A percentile compares a stretch with the other conserved stretches of the same genome.
These are phyloP conservation scores for Melampsora americana DNA, from an alignment of 1,284 basidiomycete species.

Conservation along the genomic window DNA sequence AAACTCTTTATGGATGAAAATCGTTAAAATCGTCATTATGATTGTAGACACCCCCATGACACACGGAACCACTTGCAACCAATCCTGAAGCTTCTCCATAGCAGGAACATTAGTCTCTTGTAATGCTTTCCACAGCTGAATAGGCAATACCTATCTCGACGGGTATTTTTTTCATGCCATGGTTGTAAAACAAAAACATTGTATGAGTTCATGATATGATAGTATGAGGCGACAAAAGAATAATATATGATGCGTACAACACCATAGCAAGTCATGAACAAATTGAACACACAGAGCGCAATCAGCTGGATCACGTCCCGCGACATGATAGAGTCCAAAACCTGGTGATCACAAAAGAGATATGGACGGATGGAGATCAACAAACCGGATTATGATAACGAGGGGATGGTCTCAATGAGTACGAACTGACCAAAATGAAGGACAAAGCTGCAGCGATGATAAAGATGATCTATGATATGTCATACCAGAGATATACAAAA, in stretches of 20 bases:
- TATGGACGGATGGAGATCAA: not conserved
- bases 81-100: not conserved
- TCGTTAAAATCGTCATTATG: not conserved
- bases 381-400: not conserved
- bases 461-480: not conserved
- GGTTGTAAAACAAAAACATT: not conserved
- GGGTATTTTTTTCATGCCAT: not conserved
- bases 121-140: conserved; percentile 1
- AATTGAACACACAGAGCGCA: conserved; percentile 11
- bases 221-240: not conserved
- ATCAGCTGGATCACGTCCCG: conserved; percentile 6
- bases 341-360: not conserved
- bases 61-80: not conserved
- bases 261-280: conserved; percentile 8
- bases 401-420: not conserved
- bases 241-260: not conserved
- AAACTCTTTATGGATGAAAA: conserved; percentile 2
- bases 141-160: not conserved
- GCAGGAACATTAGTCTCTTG: not conserved
- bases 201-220: not conserved
- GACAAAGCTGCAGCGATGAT: not conserved
- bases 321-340: conserved; percentile 3
- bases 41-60: not conserved
- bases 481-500: not conserved
- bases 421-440: conserved; percentile 5